Conservation (phyloP, 164 flowering plant species). For the Hamamelis virginiana region DNA sequence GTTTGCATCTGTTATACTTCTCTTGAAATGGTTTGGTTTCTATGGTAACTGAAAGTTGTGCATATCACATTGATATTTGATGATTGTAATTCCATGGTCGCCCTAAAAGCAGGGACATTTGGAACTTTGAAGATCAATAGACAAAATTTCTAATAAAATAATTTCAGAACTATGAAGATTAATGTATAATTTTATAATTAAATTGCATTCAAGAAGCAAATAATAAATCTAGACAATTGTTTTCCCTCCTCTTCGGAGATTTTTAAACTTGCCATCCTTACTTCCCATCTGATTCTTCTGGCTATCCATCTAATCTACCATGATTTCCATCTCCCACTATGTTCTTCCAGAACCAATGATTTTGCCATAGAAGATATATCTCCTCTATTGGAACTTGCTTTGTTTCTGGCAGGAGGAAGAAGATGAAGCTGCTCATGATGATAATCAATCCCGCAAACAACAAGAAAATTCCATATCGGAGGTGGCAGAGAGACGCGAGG, state of each 20-base stretch:
- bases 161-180: background rate
- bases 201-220: background rate
- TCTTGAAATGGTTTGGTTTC: background rate
- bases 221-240: background rate
- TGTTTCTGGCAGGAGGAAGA: constrained; percentile 85
- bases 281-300: constrained; percentile 3
- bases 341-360: constrained; percentile 77
- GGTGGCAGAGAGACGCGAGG: constrained; percentile 78
- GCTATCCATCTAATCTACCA: too few species aligned
- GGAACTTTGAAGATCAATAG: background rate
- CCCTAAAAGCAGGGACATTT: background rate
- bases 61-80: background rate
- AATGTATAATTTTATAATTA: background rate
- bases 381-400: constrained; percentile 95
- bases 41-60: background rate
- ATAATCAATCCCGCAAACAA: constrained; percentile 67
- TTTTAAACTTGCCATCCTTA: background rate
- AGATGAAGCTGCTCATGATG: constrained; percentile 67
- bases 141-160: background rate
- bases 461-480: constrained; percentile 72
- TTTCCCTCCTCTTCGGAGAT: background rate
- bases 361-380: constrained; percentile 52
- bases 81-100: background rate
- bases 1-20: background rate
- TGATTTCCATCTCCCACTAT: constrained; percentile 25